Evolutionary conservation across 257 asterid genomes (phyloP).

Genomic region (Solanum pennellii): DNA sequence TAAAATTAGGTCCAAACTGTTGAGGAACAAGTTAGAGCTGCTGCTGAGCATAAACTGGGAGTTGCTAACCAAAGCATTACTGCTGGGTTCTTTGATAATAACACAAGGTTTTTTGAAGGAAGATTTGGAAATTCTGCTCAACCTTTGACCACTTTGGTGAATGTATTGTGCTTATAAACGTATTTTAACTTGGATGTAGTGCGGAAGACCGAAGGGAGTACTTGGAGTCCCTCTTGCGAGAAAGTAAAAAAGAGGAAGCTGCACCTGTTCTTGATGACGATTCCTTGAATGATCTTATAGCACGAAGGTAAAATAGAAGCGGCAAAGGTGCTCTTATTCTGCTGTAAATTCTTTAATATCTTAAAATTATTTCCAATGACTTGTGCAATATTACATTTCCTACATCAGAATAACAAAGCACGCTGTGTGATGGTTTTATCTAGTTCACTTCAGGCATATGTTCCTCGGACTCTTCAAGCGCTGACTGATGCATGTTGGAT

Average conservation of each 20-base stretch:
- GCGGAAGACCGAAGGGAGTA: constrained; percentile 99
- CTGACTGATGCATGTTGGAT: background rate
- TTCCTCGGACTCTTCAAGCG: background rate
- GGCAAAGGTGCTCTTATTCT: background rate
- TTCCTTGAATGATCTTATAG: constrained; percentile 85
- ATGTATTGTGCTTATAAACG: constrained; percentile 3
- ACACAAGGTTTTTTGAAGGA: constrained; percentile 56
- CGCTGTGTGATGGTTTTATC: background rate
- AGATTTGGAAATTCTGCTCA: background rate
- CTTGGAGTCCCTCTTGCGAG: constrained; percentile 95
- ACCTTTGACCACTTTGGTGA: background rate
- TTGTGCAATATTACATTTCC: background rate
- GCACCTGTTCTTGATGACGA: constrained; percentile 95
- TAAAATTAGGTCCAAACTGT: constrained; percentile 75
- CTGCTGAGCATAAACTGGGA: constrained; percentile 99
- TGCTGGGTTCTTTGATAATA: constrained; percentile 97
- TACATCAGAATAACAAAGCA: background rate
- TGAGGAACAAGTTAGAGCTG: constrained; percentile 99
- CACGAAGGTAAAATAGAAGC: constrained; percentile 59
- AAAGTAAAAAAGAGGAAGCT: constrained; percentile 92
- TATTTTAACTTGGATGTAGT: constrained; percentile 28
- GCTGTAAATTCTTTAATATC: background rate
- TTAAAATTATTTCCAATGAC: background rate
- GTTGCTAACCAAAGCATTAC: constrained; percentile 99
- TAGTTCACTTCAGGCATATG: background rate